phyloP scores from a whole-genome alignment of 176 grass and related monocot species.

The Zizania latifolia region DNA sequence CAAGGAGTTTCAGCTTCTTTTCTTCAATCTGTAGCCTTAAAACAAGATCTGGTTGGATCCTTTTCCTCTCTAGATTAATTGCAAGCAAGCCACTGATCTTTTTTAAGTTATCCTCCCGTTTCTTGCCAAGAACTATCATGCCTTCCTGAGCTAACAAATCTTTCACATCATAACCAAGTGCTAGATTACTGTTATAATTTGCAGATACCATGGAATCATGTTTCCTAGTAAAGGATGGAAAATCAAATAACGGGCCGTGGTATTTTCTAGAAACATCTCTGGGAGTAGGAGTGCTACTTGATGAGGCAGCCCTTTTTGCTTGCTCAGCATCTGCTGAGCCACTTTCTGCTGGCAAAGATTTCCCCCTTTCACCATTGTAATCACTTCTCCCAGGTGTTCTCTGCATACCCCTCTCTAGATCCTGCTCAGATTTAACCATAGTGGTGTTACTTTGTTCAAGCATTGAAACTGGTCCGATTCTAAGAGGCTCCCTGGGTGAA shows the following conservation, averaged over 20 bases:
- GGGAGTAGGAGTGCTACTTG: conserved; percentile 45
- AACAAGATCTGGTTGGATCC: conserved; percentile 89
- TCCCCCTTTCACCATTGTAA: conserved; percentile 62
- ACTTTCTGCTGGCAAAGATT: conserved; percentile 60
- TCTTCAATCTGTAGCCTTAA: conserved; percentile 96
- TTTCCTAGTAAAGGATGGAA: conserved; percentile 90
- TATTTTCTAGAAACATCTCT: conserved; percentile 80
- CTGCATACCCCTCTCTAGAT: conserved; percentile 57
- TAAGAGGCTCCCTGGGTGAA: conserved; percentile 59
- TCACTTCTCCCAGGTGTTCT: conserved; percentile 55
- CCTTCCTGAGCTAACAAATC: conserved; percentile 92
- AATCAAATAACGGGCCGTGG: conserved; percentile 94
- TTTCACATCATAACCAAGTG: conserved; percentile 83
- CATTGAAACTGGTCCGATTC: conserved; percentile 45
- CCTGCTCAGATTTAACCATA: conserved; percentile 84
- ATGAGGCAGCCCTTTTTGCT: conserved; percentile 55
- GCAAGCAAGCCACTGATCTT: conserved; percentile 92
- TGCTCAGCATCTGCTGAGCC: conserved; percentile 53
- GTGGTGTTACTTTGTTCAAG: conserved; percentile 38
- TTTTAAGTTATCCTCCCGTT: conserved; percentile 74
- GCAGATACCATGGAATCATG: conserved; percentile 63
- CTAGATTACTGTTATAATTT: conserved; percentile 73
- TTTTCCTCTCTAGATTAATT: conserved; percentile 87
- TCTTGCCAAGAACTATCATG: conserved; percentile 66
- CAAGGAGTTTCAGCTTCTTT: conserved; percentile 89